These are phyloP conservation scores for Fusarium udum DNA, from an alignment of 2,329 filamentous ascomycete genomes.

Conservation along the genomic window DNA sequence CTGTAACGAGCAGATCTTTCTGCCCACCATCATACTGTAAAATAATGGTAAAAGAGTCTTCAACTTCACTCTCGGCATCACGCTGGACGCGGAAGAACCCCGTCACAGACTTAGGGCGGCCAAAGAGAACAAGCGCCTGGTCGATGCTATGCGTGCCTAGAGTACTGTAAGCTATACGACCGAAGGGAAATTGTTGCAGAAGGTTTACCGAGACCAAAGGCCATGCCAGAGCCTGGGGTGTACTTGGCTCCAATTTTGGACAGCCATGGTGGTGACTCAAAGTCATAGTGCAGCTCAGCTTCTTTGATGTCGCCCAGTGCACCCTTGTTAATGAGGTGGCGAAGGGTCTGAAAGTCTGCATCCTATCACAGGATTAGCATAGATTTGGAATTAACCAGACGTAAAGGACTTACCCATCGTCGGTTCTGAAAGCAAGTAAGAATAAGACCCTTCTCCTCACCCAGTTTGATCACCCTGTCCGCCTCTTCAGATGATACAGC, in stretches of 20 bases:
- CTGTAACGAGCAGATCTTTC: slow-evolving; percentile 43
- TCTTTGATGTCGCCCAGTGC: slow-evolving; percentile 66
- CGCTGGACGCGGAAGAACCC: slow-evolving; percentile 37
- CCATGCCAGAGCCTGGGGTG: slow-evolving; percentile 52
- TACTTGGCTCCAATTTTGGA: slow-evolving; percentile 46
- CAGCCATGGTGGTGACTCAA: slow-evolving; percentile 54
- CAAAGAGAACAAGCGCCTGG: slow-evolving; percentile 30
- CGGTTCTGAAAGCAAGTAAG: slow-evolving; percentile 39
- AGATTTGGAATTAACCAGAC: rapidly evolving
- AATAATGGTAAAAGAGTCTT: slow-evolving; percentile 65
- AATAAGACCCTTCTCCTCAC: slow-evolving; percentile 28
- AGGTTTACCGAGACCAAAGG: slow-evolving; percentile 52
- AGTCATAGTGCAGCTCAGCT: slow-evolving; percentile 74
- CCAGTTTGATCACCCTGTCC: slow-evolving; percentile 27
- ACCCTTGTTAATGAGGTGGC: slow-evolving; percentile 11
- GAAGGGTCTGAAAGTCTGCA: slow-evolving; percentile 34
- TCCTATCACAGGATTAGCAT: slow-evolving; percentile 6
- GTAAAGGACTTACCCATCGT: slow-evolving; percentile 18
- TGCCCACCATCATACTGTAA: slow-evolving; percentile 61
- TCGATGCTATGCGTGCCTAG: slow-evolving; percentile 38
- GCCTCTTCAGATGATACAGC: slow-evolving; percentile 29
- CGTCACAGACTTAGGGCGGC: slow-evolving; percentile 31
- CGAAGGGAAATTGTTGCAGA: rapidly evolving
- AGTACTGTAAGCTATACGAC: neutral
- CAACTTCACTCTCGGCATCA: slow-evolving; percentile 44